Conservation (phyloP, 108 stramenopile genomes). For the Nitzschia palea region DNA sequence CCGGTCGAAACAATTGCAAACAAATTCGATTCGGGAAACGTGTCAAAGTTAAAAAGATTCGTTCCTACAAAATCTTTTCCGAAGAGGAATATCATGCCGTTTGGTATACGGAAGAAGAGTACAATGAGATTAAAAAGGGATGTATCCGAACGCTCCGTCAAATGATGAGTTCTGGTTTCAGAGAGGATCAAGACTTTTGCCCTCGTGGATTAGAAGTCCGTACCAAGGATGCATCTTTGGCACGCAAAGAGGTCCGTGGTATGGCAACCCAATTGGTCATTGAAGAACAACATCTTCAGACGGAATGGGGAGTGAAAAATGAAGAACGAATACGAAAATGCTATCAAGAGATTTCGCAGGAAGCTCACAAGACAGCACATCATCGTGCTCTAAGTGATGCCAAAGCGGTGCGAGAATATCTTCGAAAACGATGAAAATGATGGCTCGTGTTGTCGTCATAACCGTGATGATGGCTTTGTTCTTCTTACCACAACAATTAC, state of each 20-base stretch:
- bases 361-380: slow-evolving; percentile 6
- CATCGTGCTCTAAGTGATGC: background rate
- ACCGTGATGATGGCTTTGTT: too few species aligned
- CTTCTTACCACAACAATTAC: too few species aligned
- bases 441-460: too few species aligned
- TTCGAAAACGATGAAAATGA: too few species aligned
- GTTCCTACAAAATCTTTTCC: slow-evolving; percentile 4
- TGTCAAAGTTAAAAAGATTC: slow-evolving; percentile 21
- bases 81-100: background rate
- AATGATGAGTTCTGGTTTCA: slow-evolving; percentile 8
- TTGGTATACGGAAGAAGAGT: slow-evolving; percentile 11
- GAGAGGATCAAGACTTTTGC: slow-evolving; percentile 8
- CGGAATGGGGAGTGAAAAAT: background rate
- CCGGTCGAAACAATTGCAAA: background rate
- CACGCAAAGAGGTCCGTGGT: slow-evolving; percentile 8
- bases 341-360: background rate
- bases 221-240: slow-evolving; percentile 1
- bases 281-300: slow-evolving; percentile 17
- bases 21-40: slow-evolving; percentile 7
- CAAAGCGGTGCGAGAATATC: background rate
- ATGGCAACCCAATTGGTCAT: slow-evolving; percentile 1
- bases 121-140: background rate
- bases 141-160: slow-evolving; percentile 1
- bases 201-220: slow-evolving; percentile 20
- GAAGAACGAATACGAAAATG: slow-evolving; percentile 6